These are phyloP conservation scores for Scedosporium aurantiacum DNA, from an alignment of 2,329 filamentous ascomycete species.

Conservation along the genomic window DNA sequence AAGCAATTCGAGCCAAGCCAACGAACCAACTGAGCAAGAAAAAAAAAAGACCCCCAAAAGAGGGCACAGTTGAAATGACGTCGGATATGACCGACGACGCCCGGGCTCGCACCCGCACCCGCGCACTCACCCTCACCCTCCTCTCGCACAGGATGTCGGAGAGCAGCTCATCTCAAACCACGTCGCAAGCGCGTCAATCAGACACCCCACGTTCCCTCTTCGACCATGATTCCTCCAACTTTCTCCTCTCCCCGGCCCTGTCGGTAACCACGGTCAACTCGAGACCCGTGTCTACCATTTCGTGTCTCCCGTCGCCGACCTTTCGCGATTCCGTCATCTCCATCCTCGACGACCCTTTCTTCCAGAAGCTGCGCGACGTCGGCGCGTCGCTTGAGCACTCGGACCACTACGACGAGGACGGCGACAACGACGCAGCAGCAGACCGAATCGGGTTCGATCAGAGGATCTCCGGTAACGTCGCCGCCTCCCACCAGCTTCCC, in stretches of 20 bases:
- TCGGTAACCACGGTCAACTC: slow-evolving; percentile 5
- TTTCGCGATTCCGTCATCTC: slow-evolving; percentile 38
- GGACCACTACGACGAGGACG: slow-evolving; percentile 16
- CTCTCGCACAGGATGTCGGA: neutral
- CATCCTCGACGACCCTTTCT: slow-evolving; percentile 45
- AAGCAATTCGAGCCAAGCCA: neutral
- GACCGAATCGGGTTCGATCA: slow-evolving; percentile 13
- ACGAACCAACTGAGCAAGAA: neutral
- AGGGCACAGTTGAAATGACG: neutral
- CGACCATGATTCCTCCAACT: slow-evolving; percentile 5
- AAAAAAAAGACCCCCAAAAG: neutral
- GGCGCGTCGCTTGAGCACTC: slow-evolving; percentile 14
- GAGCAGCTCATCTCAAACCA: slow-evolving; percentile 1
- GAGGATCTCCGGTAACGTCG: neutral
- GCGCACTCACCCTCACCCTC: too few relatives aligned
- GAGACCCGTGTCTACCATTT: slow-evolving; percentile 2
- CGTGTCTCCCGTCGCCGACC: neutral
- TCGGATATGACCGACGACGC: slow-evolving; percentile 5
- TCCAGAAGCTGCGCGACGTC: slow-evolving; percentile 24
- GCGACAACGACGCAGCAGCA: slow-evolving; percentile 11
- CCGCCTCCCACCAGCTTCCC: neutral
- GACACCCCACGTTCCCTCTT: slow-evolving; percentile 4
- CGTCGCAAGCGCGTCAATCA: slow-evolving; percentile 4
- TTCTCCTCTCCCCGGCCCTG: slow-evolving; percentile 3
- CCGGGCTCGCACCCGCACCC: neutral